Base-by-base conservation (phyloP, 352 stramenopile genomes). In the Phytophthora multivora region DNA sequence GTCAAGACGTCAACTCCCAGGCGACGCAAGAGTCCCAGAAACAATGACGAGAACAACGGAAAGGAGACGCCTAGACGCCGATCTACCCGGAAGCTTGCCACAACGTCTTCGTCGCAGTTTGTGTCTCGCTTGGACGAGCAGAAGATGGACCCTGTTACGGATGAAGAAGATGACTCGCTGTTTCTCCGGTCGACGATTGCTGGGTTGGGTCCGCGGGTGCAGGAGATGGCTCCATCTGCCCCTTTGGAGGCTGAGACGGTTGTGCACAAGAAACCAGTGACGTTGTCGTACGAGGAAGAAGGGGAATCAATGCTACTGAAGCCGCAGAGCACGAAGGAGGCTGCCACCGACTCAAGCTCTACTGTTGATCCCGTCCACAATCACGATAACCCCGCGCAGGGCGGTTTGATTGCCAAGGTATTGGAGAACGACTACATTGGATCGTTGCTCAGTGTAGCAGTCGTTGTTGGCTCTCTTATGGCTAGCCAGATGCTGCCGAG, bases 391-490 rank as follows among this genome's bases (percentile, higher is more conserved):
- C 10, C 31, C 0, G 21, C 38, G 15, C 48, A 51, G 41, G 49
- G 62, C 23, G 62, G 63, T 16, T 50, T 89, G 47, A 55, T 86
- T 54, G 40, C 59, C 35, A 89, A 86, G 59, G 40, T 89, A 41
- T 75, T 77, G 25, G 72, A 91, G 56, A 72, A 68, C 54, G 79
- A 74, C 26, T 90, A 80, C 73, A 51, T 91, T 38, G 63, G 80
- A 52, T 89, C 83, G 38, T 75, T 92, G 39, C 40, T 87, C 52
- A 91, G 81, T 64, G 74, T 89, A n/a, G 71, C 73, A 3, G 76
- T 86, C 21, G 82, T 94, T n/a, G 58, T 89, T 11, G 76, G 69
- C 3, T 92, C 83, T 36, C 70, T 90, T 16, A 64, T 88, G 15
- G 83, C 73, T 47, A 90, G 77, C 38, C 75, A 86, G 49, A 53